Conservation (phyloP, 139 green algal genomes). For the Chlamydomonas schloesseri region DNA sequence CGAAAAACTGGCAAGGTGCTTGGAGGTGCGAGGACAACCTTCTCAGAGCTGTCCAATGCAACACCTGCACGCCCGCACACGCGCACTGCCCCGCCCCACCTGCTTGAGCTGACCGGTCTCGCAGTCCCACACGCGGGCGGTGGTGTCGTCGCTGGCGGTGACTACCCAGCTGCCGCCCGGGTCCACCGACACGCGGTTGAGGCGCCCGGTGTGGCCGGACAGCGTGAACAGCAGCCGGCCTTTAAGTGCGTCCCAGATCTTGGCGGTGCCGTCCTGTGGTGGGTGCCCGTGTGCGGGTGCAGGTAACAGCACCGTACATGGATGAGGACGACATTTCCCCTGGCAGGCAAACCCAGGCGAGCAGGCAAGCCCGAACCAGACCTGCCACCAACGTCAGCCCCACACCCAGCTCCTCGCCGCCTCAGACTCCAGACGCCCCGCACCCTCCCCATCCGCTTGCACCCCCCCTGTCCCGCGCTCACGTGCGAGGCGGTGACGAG, state of each 20-base stretch:
- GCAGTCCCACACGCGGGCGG: conserved; percentile 78
- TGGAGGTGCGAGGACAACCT: no score
- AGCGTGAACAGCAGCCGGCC: conserved; percentile 67
- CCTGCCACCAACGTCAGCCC: no score
- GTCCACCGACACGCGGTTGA: conserved; percentile 51
- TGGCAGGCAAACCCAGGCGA: no score
- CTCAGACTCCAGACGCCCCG: no score
- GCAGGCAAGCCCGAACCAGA: no score
- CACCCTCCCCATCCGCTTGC: neutral
- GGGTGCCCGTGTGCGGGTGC: no score
- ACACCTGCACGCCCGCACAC: no score
- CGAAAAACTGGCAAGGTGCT: no score
- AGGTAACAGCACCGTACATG: no score
- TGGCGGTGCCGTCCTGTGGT: conserved; percentile 60
- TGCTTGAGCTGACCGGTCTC: conserved; percentile 48
- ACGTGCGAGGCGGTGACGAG: conserved; percentile 49
- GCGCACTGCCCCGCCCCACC: conserved; percentile 47
- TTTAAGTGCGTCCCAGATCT: conserved; percentile 70
- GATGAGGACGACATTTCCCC: no score
- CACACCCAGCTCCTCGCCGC: no score
- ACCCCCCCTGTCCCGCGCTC: neutral
- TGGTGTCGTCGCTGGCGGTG: conserved; percentile 79
- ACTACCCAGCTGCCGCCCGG: conserved; percentile 57
- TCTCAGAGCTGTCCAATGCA: no score
- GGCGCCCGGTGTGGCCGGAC: conserved; percentile 56